Base-by-base conservation (phyloP, 1,139 yeast species). In the Diutina siamensis region DNA sequence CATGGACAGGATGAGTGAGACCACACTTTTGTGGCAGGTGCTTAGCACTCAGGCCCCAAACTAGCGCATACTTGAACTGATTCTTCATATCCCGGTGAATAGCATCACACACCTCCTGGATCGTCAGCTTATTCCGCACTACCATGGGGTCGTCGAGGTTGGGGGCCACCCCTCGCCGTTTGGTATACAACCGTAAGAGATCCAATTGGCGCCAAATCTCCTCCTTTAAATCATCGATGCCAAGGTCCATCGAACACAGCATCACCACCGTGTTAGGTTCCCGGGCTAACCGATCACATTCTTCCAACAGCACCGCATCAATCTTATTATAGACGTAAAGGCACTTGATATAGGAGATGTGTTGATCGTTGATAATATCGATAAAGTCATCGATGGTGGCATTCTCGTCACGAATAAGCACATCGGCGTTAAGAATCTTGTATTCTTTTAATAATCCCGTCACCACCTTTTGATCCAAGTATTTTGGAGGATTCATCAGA, bases 21-120 rank as follows among this genome's bases (percentile, higher is more conserved):
- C 98, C 97, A 69, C 97, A 89, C 59, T 88, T 88, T 59, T 92
- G 98, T 2, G 98, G 98, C 40, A 94, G 85, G 59, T 88, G 96
- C 61, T 92, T 92, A 5, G 97, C 85, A 46, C 94, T 83, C 1
- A 89, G 80, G 0, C 98, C 98, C 97, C 97, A 92, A 10, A 92
- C 97, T 56, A 88, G 66, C 1, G 97, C 97, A 60, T 88, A 87
- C 59, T 88, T 85, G 68, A 92, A 92, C 58, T 85, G 87, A 55
- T 83, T 80, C 57, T 88, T 88, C 73, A 92, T 84, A 55, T 89
- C 97, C 55, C 95, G 74, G 60, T 92, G 98, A 52, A 92, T 83
- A 12, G 94, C 75, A 59, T 92, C 94, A 68, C 98, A 92, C 25
- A 92, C 88, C 54, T 82, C 88, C 53, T 82, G 88, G 46, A 89